Evolutionary conservation across 768 basidiomycete genomes (phyloP), one percentile per base, ranked within the genome.

Genomic region (Boletus eberwhitei): DNA sequence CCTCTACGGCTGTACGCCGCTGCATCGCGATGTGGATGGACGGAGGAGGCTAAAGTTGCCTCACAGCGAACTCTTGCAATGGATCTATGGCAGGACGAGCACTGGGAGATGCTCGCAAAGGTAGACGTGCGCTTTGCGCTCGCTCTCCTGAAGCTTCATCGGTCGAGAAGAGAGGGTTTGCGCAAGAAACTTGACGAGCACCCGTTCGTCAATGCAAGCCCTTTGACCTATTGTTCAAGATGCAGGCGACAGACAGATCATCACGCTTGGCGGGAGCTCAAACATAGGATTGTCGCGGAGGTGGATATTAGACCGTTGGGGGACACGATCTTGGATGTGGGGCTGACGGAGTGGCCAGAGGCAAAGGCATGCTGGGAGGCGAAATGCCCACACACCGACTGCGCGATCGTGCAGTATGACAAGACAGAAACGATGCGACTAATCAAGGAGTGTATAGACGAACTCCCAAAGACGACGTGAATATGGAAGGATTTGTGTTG

Each of bases 231-330:
- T 19, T 87, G 85, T 60, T 74, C 76, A 26, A 70, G 78, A 41
- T 87, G 85, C 65, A 71, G 76, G 36, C 67, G 68, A 3, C 38
- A 60, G 19, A 77, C 82, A 39, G 79, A 82, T 56, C 83, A 86
- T 64, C 75, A 79, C 49, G 81, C 82, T 7, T 86, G 85, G 85
- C 74, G 82, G 59, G 82, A 85, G 64, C 74, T 87, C 52, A 86
- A 86, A 63, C 75, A 80, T 59, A 77, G 70, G 44, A 78, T 86
- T 50, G 63, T 80, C 5, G 58, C 73, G 47, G 85, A 85, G 73
- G 79, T 87, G 70, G 85, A 87, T 56, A 57, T 61, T 8, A 76
- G 83, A 11, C 82, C 85, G 5, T 68, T 79, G 16, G 85, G 84
- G 5, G 85, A 87, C 61, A 82, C 82, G 7, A 72, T 87, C 36